phyloP scores from a whole-genome alignment of 192 early-diverging fungal genomes.

The Coemansia reversa region DNA sequence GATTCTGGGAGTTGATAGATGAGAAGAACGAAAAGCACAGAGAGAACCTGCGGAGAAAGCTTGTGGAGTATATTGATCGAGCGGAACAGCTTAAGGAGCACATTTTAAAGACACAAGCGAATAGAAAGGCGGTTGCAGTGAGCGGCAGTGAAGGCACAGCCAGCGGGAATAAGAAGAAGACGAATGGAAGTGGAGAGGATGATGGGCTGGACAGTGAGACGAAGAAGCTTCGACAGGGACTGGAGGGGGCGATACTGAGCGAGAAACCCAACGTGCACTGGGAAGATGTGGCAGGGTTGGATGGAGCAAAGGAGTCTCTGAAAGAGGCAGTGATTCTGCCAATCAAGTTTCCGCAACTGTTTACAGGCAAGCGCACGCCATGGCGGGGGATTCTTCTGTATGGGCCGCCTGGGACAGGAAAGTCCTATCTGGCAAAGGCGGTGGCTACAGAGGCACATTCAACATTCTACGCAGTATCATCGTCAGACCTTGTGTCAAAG shows the following conservation, averaged over 20 bases:
- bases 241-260: constrained; percentile 81
- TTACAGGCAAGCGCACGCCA: constrained; percentile 91
- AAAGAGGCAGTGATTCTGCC: constrained; percentile 99
- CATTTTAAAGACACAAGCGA: constrained; percentile 70
- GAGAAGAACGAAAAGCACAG: constrained; percentile 92
- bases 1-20: constrained; percentile 42
- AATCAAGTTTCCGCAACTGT: constrained; percentile 95
- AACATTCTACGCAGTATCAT: constrained; percentile 95
- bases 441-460: constrained; percentile 96
- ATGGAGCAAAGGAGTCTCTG: constrained; percentile 91
- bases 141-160: constrained; percentile 42
- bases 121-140: constrained; percentile 61
- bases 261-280: constrained; percentile 97
- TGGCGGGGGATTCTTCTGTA: constrained; percentile 97
- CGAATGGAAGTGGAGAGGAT: constrained; percentile 18
- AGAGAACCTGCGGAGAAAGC: constrained; percentile 81
- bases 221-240: constrained; percentile 70
- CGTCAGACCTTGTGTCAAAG: constrained; percentile 97
- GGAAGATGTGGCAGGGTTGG: constrained; percentile 96
- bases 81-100: constrained; percentile 94
- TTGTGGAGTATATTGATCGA: constrained; percentile 90
- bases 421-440: constrained; percentile 95
- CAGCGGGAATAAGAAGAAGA: constrained; percentile 49
- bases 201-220: constrained; percentile 74
- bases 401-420: constrained; percentile 97